phyloP scores from a whole-genome alignment of 805 yeast species.

The Yarrowia divulgata region DNA sequence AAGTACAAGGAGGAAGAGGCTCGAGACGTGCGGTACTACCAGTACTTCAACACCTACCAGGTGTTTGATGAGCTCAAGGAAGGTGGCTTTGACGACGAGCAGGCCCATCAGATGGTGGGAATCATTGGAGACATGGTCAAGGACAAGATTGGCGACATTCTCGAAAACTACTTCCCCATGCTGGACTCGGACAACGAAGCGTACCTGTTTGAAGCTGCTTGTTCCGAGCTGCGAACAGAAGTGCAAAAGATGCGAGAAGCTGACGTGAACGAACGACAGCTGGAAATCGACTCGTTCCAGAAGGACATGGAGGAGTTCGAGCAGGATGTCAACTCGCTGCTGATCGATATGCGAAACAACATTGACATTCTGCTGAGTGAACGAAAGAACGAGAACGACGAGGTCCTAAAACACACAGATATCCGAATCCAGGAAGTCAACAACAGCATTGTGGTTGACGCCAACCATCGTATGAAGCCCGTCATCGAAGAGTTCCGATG shows the following conservation, averaged over 20 bases:
- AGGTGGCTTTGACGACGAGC: slow-evolving; percentile 67
- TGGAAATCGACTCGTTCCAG: slow-evolving; percentile 71
- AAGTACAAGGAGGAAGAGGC: slow-evolving; percentile 38
- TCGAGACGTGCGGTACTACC: slow-evolving; percentile 41
- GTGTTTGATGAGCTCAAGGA: slow-evolving; percentile 61
- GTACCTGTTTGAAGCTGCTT: slow-evolving; percentile 90
- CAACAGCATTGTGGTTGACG: slow-evolving; percentile 81
- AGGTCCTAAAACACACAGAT: slow-evolving; percentile 71
- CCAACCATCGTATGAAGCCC: slow-evolving; percentile 80
- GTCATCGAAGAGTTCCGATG: slow-evolving; percentile 90
- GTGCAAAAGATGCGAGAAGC: slow-evolving; percentile 73
- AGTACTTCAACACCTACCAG: slow-evolving; percentile 66
- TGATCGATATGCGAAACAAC: slow-evolving; percentile 72
- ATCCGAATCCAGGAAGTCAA: slow-evolving; percentile 80
- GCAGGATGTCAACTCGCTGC: slow-evolving; percentile 74
- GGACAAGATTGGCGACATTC: slow-evolving; percentile 49
- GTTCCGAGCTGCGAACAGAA: slow-evolving; percentile 82
- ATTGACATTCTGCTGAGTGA: slow-evolving; percentile 84
- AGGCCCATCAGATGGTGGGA: slow-evolving; percentile 65
- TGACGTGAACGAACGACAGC: slow-evolving; percentile 70
- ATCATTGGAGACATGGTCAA: slow-evolving; percentile 52
- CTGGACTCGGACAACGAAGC: slow-evolving; percentile 86
- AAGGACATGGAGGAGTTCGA: slow-evolving; percentile 73
- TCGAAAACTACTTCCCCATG: slow-evolving; percentile 52
- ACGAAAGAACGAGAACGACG: slow-evolving; percentile 82